Evolutionary conservation across 352 stramenopile species (phyloP), one percentile per base, ranked within the genome.

Genomic region (Globisporangium abappressorium): DNA sequence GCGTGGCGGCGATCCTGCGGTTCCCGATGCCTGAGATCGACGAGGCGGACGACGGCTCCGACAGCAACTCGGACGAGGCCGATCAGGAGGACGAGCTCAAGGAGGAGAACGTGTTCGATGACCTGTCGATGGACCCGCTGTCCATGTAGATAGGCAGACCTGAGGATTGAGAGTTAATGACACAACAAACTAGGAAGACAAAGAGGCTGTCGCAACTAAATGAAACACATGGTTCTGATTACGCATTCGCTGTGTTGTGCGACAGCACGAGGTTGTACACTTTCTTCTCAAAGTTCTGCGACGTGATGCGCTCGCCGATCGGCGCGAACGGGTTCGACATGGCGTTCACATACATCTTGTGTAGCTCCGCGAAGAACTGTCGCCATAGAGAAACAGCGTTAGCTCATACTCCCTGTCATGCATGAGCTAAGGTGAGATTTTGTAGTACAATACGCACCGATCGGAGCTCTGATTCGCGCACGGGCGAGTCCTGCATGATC

Each of bases 1-100:
- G 97, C 54, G 82, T 99, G 33, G 97, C 97, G 36, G 97, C 97
- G 41, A 98, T 99, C 60, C 74, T 99, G 53, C 82, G 97, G 34
- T 99, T 98, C 81, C 97, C 96, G 28, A 87, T 99, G 73, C 93
- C 93, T n/a, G 95, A 99, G 78, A 90, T 98, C 51, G 95, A 98
- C 66, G 92, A 98, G 69, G 74, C 95, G 56, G 94, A 98, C 64
- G 75, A 80, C 47, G 81, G 73, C 28, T 71, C 65, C 1, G 76
- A 84, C 46, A 74, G 82, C 43, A 79, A 90, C 6, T 69, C 60
- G 54, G 77, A 82, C 15, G 77, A 84, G 49, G 75, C 81, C 18
- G 76, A 84, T 43, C 76, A 77, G 3, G 75, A 78, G 0, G 72
- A 80, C 0, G 68, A 62, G 6, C 55, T 47, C 12, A 57, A 72